Conservation (phyloP, 495 filamentous ascomycete species). For the Neurospora sp. region DNA sequence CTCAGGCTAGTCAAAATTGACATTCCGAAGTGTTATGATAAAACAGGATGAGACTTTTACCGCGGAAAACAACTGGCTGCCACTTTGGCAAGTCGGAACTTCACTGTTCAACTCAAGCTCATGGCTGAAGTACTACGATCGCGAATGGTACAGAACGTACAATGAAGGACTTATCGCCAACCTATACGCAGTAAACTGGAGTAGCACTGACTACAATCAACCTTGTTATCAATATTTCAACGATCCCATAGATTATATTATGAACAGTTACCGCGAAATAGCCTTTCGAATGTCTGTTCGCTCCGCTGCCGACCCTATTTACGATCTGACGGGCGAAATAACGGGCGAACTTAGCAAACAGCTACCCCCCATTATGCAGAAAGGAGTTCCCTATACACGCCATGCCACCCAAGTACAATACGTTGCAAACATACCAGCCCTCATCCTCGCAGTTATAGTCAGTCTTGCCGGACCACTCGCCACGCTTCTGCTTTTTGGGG, state of each 20-base stretch:
- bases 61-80: background rate
- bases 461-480: background rate
- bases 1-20: background rate
- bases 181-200: background rate
- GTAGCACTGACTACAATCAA: background rate
- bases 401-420: background rate
- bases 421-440: background rate
- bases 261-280: background rate
- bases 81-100: background rate
- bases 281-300: background rate
- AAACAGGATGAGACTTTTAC: background rate
- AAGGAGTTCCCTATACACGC: accelerated
- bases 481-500: accelerated
- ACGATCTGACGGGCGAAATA: background rate
- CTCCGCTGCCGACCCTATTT: background rate
- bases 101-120: background rate
- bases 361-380: background rate
- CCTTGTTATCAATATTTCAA: background rate
- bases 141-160: background rate
- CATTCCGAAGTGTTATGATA: background rate
- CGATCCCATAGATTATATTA: background rate
- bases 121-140: background rate
- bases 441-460: background rate
- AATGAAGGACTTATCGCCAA: background rate
- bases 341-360: background rate